Base-by-base conservation (phyloP, 306 rosid genomes). In the Oxytropis ochrocephala region DNA sequence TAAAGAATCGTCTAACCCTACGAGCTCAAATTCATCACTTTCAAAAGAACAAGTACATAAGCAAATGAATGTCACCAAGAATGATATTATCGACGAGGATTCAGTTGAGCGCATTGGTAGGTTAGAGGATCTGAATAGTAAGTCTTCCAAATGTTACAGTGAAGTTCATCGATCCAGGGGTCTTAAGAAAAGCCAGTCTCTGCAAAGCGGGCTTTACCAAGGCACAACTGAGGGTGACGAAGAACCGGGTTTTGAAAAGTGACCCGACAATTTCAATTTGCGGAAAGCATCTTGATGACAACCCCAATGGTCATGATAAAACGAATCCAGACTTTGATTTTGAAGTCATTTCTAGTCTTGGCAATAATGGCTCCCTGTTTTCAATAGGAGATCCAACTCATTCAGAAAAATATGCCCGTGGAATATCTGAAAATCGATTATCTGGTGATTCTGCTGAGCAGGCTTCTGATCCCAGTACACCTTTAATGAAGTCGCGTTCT, bases 141-240 rank as follows among this genome's bases (percentile, higher is more conserved):
- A 77, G 58, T 71, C 59, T 24, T 52, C 49, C 29, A 18, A 84
- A 56, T 16, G 10, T 51, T 80, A 78, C 10, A 21, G 30, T 8
- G 18, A 80, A 33, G 64, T 59, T 75, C 30, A 7, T 65, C 81
- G 41, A 83, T 57, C 49, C 57, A 55, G 41, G 24, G 30, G 16
- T 39, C 65, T 85, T 41, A 81, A 68, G 85, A 94, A 87, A 79
- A 82, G 96, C 70, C 86, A 53, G 53, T 94, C 97, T 53, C 71
- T 83, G 13, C 92, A 83, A 76, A 83, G 83, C 80, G 84, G 79
- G 72, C 80, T 85, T 74, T 68, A 53, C 79, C 83, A 13, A 69
- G 84, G 47, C 51, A 58, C 67, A 18, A 67, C 83, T 38, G 87
- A 80, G 59, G 81, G 73, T 70, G 90, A 80, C 8, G 77, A 81